These are phyloP conservation scores for Eucommia ulmoides DNA, from an alignment of 257 asterid genomes.

Conservation along the genomic window DNA sequence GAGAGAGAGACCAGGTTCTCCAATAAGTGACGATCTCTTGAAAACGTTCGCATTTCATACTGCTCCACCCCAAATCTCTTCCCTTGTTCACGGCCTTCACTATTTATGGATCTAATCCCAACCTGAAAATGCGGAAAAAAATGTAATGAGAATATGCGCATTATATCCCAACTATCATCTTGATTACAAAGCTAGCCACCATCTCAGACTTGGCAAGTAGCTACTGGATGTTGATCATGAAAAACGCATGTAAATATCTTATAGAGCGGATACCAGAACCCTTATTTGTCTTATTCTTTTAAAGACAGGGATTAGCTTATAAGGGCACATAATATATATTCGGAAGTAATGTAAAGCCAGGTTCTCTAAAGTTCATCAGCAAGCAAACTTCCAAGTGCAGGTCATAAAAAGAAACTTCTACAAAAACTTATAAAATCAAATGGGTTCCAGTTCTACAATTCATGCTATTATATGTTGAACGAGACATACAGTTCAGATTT, in stretches of 20 bases:
- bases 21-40: constrained; percentile 53
- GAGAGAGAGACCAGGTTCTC: constrained; percentile 68
- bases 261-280: too few relatives aligned
- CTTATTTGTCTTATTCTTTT: too few relatives aligned
- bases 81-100: constrained; percentile 98
- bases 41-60: constrained; percentile 91
- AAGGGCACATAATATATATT: too few relatives aligned
- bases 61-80: constrained; percentile 96
- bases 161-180: too few relatives aligned
- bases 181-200: background rate
- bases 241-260: too few relatives aligned
- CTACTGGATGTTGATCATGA: too few relatives aligned
- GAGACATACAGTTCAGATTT: too few relatives aligned
- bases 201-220: background rate
- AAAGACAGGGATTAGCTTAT: too few relatives aligned
- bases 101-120: constrained; percentile 84
- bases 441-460: background rate
- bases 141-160: too few relatives aligned
- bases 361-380: background rate
- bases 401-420: background rate
- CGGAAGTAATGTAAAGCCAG: too few relatives aligned
- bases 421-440: too few relatives aligned
- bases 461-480: background rate
- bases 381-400: background rate
- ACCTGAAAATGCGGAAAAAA: too few relatives aligned